Base-by-base conservation (phyloP, 805 yeast species). In the Lachancea thermotolerans region DNA sequence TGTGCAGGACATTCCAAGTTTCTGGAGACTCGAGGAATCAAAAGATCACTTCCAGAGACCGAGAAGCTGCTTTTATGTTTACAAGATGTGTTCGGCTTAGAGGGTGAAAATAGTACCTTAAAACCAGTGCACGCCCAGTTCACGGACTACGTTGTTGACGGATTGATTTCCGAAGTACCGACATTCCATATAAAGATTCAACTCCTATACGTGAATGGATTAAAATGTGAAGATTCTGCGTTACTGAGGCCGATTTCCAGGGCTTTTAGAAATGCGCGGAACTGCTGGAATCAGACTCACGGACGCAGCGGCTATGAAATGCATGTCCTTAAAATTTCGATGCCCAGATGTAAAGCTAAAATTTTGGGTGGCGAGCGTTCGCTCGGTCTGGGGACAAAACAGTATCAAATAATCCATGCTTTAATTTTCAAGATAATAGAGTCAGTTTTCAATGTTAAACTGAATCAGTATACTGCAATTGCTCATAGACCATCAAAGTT, bases 151-250 rank as follows among this genome's bases (percentile, higher is more conserved):
- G 47, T 48, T 7, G 54, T 67, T n/a, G 49, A 55, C 0, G 76
- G 77, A 2, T 49, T 72, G 0, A 60, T 79, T 10, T 74, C 78
- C 0, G 55, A 52, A 3, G 32, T 44, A 0, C 66, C 75, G 1
- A 48, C 60, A 1, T 66, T 65, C 44, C 55, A 71, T 0, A 69
- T 62, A 36, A 48, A 53, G 1, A 64, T 67, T 45, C 85, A 79
- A 51, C 71, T 66, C 41, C 51, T 78, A 1, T 73, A 67, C 42
- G 50, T 75, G 17, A 77, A 80, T 55, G 68, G 68, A 2, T 60
- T 73, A 18, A 60, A 53, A 10, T 53, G 69, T 14, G 9, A 35
- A 0, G 62, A 65, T 42, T 37, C 43, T 7, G 21, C 35, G 2
- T 40, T 61, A 11, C 37, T 49, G 1, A 55, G 48, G 37, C 18